Evolutionary conservation across 1,139 yeast genomes (phyloP).

Genomic region (Sugiyamaella castrensis): DNA sequence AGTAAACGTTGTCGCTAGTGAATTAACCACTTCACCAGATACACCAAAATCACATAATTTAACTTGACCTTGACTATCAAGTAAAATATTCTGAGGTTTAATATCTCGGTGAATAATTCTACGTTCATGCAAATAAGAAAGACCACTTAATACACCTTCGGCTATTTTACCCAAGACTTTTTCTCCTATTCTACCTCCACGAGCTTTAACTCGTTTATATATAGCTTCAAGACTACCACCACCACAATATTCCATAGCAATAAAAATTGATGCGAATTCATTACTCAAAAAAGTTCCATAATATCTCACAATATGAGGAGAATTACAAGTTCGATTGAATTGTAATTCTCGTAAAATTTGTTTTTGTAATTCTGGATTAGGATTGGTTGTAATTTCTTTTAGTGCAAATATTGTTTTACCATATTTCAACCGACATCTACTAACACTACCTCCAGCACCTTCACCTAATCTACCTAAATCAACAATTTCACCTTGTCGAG

Average conservation of each 20-base stretch:
- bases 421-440: constrained; percentile 60
- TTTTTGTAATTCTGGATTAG: constrained; percentile 72
- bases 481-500: constrained; percentile 55
- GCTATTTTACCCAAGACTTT: constrained; percentile 89
- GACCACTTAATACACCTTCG: constrained; percentile 75
- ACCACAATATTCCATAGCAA: constrained; percentile 97
- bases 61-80: constrained; percentile 73
- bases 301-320: constrained; percentile 83
- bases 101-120: constrained; percentile 85
- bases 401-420: constrained; percentile 73
- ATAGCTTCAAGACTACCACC: constrained; percentile 88
- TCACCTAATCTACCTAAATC: constrained; percentile 78
- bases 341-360: constrained; percentile 89
- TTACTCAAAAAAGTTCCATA: constrained; percentile 88
- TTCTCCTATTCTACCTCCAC: constrained; percentile 87
- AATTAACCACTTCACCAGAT: constrained; percentile 92
- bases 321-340: constrained; percentile 75
- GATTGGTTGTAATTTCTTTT: constrained; percentile 74
- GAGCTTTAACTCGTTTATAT: constrained; percentile 59
- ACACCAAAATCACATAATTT: constrained; percentile 98
- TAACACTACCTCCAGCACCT: constrained; percentile 91
- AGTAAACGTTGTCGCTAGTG: constrained; percentile 91
- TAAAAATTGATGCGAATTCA: constrained; percentile 71
- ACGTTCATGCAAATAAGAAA: constrained; percentile 82
- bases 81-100: constrained; percentile 85